Base-by-base conservation (phyloP, 169 alveolate genomes). In the Plasmodium knowlesi region DNA sequence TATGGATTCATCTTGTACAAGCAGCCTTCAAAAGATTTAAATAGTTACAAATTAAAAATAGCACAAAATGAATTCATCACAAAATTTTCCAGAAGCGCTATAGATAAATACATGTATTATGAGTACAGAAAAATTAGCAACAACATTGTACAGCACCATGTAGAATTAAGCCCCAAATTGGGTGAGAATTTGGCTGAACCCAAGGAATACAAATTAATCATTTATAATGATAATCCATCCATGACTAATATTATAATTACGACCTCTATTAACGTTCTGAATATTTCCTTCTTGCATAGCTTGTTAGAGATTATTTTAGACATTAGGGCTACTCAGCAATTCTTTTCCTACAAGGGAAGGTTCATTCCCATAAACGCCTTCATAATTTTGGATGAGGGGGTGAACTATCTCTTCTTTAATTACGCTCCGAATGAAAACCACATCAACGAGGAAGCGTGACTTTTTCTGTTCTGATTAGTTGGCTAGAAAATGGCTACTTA, bases 181-280 rank as follows among this genome's bases (percentile, higher is more conserved):
- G 37, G 53, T 79, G 41, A 79, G 67, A 50, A 61, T 79, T 9
- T 6, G 5, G 70, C 16, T 46, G 46, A 89, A 10, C 39, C 61
- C 16, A 89, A 89, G 53, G 89, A 57, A 67, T 89, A 89, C 73
- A 79, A 14, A 22, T 25, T 89, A 89, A 71, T 89, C 34, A 78
- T 89, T 34, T 89, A 89, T 72, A 89, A 61, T 79, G 89, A 89
- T 89, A 89, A 89, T 78, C 94, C 94, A 9, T 46, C 88, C 50
- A 89, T 89, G 88, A 19, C 94, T 0, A 89, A 89, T 57, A 79
- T 89, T 28, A 25, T 89, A 16, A 32, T 89, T 67, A 78, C 14
- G n/a, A 89, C 94, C 32, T 57, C 94, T 22, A n/a, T 89, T 30
- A 89, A 89, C 39, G 88, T 89, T 57, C n/a, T 89, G 14, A 89